Percentiles rank a stretch among this genome's conserved stretches.
These are phyloP conservation scores for Hypoxylon sp. DNA, from an alignment of 2,329 filamentous ascomycete genomes.

Conservation along the genomic window DNA sequence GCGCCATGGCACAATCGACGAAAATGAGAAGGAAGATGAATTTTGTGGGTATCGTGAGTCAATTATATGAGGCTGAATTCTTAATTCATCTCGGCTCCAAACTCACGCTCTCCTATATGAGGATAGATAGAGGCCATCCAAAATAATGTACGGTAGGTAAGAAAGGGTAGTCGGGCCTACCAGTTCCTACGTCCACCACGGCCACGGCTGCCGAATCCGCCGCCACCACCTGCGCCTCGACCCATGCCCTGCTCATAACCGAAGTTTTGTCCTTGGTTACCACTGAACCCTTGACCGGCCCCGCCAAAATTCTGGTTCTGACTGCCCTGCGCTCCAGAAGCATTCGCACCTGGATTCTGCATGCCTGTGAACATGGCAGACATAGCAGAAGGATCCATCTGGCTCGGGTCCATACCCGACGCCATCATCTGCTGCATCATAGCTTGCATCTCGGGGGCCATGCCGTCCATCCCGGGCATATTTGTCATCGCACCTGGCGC, in stretches of 20 bases:
- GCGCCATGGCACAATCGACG: neutral
- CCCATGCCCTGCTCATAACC: constrained; percentile 56
- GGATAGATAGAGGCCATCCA: neutral
- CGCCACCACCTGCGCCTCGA: constrained; percentile 49
- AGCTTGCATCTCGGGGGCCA: constrained; percentile 75
- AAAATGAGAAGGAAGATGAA: neutral
- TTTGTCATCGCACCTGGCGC: constrained; percentile 54
- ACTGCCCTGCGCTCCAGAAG: constrained; percentile 62
- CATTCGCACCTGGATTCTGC: constrained; percentile 62
- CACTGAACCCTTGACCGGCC: constrained; percentile 64
- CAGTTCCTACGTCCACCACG: constrained; percentile 54
- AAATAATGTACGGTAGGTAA: constrained; percentile 4
- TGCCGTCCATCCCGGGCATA: constrained; percentile 74
- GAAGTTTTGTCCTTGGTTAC: constrained; percentile 67
- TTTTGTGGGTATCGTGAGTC: constrained; percentile 27
- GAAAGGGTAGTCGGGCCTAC: constrained; percentile 38
- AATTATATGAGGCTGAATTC: constrained; percentile 1
- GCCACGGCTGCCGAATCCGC: constrained; percentile 51
- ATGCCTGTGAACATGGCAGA: constrained; percentile 73
- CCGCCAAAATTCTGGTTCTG: constrained; percentile 68
- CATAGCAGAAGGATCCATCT: constrained; percentile 74
- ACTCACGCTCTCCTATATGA: neutral
- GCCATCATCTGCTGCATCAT: constrained; percentile 82
- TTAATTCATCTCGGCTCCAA: neutral
- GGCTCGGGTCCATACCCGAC: constrained; percentile 74